A percentile compares a stretch with the other conserved stretches of the same genome.
These are phyloP conservation scores for Verticillium nonalfalfae DNA, from an alignment of 2,329 filamentous ascomycete species.

Conservation along the genomic window DNA sequence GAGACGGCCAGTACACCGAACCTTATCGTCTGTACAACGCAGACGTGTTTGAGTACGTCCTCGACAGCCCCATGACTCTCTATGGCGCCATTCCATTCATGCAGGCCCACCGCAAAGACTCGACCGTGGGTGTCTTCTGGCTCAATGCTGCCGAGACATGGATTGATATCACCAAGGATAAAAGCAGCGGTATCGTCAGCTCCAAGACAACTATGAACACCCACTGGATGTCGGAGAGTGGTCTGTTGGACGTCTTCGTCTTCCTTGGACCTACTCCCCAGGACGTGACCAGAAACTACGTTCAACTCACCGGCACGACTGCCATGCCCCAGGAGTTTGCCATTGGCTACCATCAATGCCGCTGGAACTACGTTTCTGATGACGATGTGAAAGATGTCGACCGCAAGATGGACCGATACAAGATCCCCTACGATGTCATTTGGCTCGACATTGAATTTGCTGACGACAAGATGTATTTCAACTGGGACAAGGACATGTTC, in stretches of 20 bases:
- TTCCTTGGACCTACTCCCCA: conserved; percentile 85
- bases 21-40: conserved; percentile 94
- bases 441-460: conserved; percentile 99
- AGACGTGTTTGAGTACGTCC: conserved; percentile 95
- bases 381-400: conserved; percentile 97
- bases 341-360: conserved; percentile 92
- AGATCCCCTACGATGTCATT: conserved; percentile 97
- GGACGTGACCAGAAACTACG: conserved; percentile 75
- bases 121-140: conserved; percentile 95
- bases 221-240: conserved; percentile 90
- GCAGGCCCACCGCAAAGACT: conserved; percentile 92
- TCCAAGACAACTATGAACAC: conserved; percentile 65
- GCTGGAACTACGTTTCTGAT: conserved; percentile 98
- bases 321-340: conserved; percentile 89
- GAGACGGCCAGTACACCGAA: conserved; percentile 76
- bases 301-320: conserved; percentile 85
- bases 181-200: conserved; percentile 62
- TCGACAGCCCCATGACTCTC: conserved; percentile 96
- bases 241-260: conserved; percentile 85
- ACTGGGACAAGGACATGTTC: conserved; percentile 89
- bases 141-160: conserved; percentile 95
- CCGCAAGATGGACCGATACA: conserved; percentile 88
- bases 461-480: conserved; percentile 96
- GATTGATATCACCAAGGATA: conserved; percentile 87
- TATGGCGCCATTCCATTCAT: conserved; percentile 98